A percentile compares a stretch with the other conserved stretches of the same genome.
phyloP scores from a whole-genome alignment of 108 stramenopile genomes.

The Cyclostephanos invisitatus region DNA sequence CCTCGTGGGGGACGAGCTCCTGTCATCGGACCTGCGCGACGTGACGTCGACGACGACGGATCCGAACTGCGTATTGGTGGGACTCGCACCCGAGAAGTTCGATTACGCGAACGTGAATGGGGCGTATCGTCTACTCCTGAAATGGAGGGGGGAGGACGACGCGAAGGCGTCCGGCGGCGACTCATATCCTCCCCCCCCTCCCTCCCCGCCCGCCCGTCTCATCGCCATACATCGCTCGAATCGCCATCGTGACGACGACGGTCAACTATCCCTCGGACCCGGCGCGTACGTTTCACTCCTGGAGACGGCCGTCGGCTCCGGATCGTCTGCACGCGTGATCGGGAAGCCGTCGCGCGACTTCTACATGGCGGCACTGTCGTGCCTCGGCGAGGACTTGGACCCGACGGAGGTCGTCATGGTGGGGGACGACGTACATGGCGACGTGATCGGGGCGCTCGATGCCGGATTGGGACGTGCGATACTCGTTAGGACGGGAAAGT shows the following conservation, averaged over 20 bases:
- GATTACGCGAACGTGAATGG: slow-evolving; percentile 63
- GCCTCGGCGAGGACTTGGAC: slow-evolving; percentile 21
- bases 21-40: slow-evolving; percentile 43
- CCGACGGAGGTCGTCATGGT: slow-evolving; percentile 57
- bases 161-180: neutral
- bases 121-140: slow-evolving; percentile 62
- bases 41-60: slow-evolving; percentile 13
- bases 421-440: slow-evolving; percentile 69
- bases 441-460: slow-evolving; percentile 59
- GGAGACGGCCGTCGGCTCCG: slow-evolving; percentile 47
- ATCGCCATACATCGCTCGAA: slow-evolving; percentile 69
- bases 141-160: slow-evolving; percentile 15
- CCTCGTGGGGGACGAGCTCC: slow-evolving; percentile 57
- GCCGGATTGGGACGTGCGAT: slow-evolving; percentile 59
- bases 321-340: slow-evolving; percentile 46
- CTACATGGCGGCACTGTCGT: slow-evolving; percentile 51
- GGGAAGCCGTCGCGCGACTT: slow-evolving; percentile 70
- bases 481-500: slow-evolving; percentile 75
- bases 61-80: slow-evolving; percentile 67
- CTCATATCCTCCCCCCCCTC: neutral
- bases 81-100: slow-evolving; percentile 65
- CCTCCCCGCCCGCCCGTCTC: slow-evolving; percentile 18
- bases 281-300: slow-evolving; percentile 68
- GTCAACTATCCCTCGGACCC: slow-evolving; percentile 56
- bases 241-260: slow-evolving; percentile 55